These are phyloP conservation scores for Graphium sp. DNA, from an alignment of 2,329 filamentous ascomycete genomes.

Conservation along the genomic window DNA sequence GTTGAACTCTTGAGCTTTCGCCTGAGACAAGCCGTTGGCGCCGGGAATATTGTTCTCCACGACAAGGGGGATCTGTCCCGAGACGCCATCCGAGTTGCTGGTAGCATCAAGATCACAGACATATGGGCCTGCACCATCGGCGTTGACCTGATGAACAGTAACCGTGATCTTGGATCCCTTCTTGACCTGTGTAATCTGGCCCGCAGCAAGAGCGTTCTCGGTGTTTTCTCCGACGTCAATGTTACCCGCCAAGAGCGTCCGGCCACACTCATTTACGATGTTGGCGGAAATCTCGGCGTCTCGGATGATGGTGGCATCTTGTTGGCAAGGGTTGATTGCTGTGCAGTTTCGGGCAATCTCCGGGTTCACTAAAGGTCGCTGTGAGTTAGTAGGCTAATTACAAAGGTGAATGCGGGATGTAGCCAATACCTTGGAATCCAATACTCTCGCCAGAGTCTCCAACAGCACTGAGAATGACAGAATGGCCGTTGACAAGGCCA, in stretches of 20 bases:
- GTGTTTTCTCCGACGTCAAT: slow-evolving; percentile 43
- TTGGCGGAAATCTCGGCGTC: slow-evolving; percentile 34
- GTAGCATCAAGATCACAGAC: slow-evolving; percentile 33
- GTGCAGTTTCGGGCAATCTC: slow-evolving; percentile 45
- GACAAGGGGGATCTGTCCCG: slow-evolving; percentile 25
- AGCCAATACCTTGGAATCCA: too few relatives aligned
- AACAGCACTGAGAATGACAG: too few relatives aligned
- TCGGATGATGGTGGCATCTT: slow-evolving; percentile 46
- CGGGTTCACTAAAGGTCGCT: slow-evolving; percentile 36
- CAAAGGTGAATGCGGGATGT: too few relatives aligned
- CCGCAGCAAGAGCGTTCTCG: slow-evolving; percentile 28
- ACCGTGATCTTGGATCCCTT: slow-evolving; percentile 23
- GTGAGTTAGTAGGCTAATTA: too few relatives aligned
- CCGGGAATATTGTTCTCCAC: slow-evolving; percentile 44
- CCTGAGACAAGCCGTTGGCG: slow-evolving; percentile 37
- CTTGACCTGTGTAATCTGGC: slow-evolving; percentile 29
- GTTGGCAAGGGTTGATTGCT: slow-evolving; percentile 47
- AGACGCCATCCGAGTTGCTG: slow-evolving; percentile 23
- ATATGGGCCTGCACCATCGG: slow-evolving; percentile 37
- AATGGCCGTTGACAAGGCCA: too few relatives aligned
- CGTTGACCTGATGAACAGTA: slow-evolving; percentile 36
- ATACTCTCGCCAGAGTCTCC: too few relatives aligned
- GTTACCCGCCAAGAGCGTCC: slow-evolving; percentile 41
- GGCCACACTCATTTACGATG: slow-evolving; percentile 42
- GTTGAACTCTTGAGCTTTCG: slow-evolving; percentile 35